A percentile compares a stretch with the other conserved stretches of the same genome.
phyloP scores from a whole-genome alignment of 768 basidiomycete genomes.

The Mycena galopus region DNA sequence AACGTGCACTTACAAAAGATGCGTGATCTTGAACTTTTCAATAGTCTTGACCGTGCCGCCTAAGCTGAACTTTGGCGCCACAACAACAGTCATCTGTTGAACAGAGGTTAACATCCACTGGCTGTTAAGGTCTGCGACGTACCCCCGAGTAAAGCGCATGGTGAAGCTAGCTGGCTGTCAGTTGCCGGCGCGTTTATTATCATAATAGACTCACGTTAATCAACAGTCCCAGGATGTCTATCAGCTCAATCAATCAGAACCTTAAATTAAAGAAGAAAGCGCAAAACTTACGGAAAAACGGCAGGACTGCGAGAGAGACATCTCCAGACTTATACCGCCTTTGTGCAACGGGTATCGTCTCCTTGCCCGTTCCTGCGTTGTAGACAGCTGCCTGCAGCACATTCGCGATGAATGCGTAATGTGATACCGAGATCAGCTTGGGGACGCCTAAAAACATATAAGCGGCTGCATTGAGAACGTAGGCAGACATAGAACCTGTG shows the following conservation, averaged over 20 bases:
- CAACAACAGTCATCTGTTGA: constrained; percentile 49
- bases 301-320: constrained; percentile 39
- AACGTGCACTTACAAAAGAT: constrained; percentile 48
- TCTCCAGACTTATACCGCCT: constrained; percentile 58
- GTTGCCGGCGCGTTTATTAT: neutral
- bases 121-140: neutral
- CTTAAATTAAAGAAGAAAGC: neutral
- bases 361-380: constrained; percentile 39
- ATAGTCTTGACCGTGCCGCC: constrained; percentile 50
- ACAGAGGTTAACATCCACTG: neutral
- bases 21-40: constrained; percentile 50
- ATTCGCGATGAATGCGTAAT: constrained; percentile 53
- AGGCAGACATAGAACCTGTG: too few species aligned
- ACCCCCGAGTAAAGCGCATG: constrained; percentile 46
- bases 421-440: constrained; percentile 48
- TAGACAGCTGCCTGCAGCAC: constrained; percentile 49
- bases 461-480: too few species aligned
- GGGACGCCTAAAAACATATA: constrained; percentile 53
- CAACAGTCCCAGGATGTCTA: constrained; percentile 12
- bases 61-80: constrained; percentile 57
- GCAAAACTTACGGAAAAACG: constrained; percentile 40
- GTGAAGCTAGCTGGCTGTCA: constrained; percentile 42
- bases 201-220: neutral
- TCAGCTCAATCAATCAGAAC: neutral
- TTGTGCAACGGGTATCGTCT: constrained; percentile 48